Conservation (phyloP, 139 green algal species). For the Nannochloris sp. region DNA sequence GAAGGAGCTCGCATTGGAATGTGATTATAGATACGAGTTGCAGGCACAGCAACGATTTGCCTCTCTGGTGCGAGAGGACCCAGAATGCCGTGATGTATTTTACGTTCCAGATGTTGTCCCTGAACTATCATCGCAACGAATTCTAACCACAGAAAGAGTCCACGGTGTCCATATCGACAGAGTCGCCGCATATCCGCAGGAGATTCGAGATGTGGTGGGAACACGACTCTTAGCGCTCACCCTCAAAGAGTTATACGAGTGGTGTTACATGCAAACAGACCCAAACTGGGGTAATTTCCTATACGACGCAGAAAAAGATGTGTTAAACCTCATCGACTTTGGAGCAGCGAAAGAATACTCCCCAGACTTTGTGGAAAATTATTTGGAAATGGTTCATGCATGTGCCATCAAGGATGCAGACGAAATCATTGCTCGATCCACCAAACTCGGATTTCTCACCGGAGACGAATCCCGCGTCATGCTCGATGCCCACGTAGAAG, state of each 20-base stretch:
- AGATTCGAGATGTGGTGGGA: conserved; percentile 66
- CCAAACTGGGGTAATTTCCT: conserved; percentile 95
- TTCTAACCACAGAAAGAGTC: conserved; percentile 80
- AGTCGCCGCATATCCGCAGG: conserved; percentile 55
- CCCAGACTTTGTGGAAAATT: conserved; percentile 59
- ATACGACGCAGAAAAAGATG: conserved; percentile 64
- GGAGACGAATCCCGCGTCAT: conserved; percentile 74
- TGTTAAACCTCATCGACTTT: conserved; percentile 89
- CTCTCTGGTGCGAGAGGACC: conserved; percentile 44
- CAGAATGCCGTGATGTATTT: conserved; percentile 30
- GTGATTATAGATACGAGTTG: conserved; percentile 77
- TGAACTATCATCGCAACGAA: conserved; percentile 50
- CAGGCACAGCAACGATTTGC: conserved; percentile 47
- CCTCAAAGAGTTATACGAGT: conserved; percentile 85
- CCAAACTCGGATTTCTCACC: conserved; percentile 84
- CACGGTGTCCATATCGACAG: conserved; percentile 74
- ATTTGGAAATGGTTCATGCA: conserved; percentile 84
- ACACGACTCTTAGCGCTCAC: conserved; percentile 73
- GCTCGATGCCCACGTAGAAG: conserved; percentile 85
- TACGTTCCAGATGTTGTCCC: conserved; percentile 67
- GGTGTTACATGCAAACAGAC: conserved; percentile 94
- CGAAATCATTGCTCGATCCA: conserved; percentile 55
- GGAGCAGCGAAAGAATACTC: conserved; percentile 75
- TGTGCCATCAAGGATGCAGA: conserved; percentile 69
- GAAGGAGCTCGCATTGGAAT: conserved; percentile 83